A percentile compares a stretch with the other conserved stretches of the same genome.
Conservation (phyloP, 1,284 basidiomycete species). For the Apiotrichum sp. region DNA sequence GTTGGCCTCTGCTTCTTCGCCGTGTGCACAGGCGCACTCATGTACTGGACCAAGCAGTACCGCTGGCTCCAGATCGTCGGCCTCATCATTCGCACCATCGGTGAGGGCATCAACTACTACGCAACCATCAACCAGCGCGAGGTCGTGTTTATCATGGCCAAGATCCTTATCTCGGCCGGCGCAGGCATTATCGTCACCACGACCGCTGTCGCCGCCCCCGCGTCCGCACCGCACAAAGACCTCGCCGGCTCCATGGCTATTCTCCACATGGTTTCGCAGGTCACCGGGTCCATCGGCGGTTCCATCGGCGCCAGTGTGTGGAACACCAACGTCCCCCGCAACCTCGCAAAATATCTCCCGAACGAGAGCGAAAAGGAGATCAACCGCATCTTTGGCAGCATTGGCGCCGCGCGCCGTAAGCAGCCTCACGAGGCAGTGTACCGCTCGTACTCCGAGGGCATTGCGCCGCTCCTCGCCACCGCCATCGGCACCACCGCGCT, state of each 20-base stretch:
- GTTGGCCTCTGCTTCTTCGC: constrained; percentile 36
- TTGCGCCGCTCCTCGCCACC: constrained; percentile 22
- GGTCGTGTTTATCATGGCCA: constrained; percentile 35
- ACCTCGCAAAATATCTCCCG: constrained; percentile 25
- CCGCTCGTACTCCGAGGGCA: constrained; percentile 29
- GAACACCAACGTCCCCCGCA: constrained; percentile 24
- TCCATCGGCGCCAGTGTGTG: constrained; percentile 3
- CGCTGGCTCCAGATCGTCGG: constrained; percentile 34
- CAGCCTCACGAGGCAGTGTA: constrained; percentile 28
- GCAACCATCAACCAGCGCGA: constrained; percentile 3
- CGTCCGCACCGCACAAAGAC: constrained; percentile 9
- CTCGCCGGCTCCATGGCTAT: constrained; percentile 4
- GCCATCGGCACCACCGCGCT: constrained; percentile 24
- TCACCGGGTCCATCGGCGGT: constrained; percentile 3
- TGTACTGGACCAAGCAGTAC: constrained; percentile 44
- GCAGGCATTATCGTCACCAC: constrained; percentile 33
- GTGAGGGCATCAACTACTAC: constrained; percentile 9
- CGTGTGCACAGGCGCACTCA: constrained; percentile 33
- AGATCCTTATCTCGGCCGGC: constrained; percentile 19
- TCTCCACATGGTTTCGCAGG: constrained; percentile 7
- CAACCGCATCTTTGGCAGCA: constrained; percentile 31
- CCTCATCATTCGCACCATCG: constrained; percentile 22
- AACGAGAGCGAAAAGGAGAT: constrained; percentile 25
- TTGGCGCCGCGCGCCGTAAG: constrained; percentile 23
- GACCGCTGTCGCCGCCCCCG: constrained; percentile 21